These are phyloP conservation scores for Thuja plicata DNA, from an alignment of 83 land plant genomes.

Conservation along the genomic window DNA sequence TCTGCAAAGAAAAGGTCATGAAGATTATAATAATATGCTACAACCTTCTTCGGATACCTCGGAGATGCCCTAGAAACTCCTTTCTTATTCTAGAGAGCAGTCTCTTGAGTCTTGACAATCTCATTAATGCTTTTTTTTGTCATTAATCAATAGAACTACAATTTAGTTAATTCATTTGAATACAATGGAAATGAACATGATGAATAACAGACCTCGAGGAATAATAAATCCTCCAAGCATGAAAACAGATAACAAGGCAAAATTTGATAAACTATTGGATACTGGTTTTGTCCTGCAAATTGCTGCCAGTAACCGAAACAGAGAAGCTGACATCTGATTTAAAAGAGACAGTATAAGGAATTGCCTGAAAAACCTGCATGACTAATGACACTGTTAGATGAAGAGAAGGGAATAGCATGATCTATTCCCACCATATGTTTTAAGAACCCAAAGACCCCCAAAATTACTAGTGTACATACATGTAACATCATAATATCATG, in stretches of 20 bases:
- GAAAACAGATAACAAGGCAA: slow-evolving; percentile 17
- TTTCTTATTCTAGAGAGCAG: neutral
- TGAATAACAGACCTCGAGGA: slow-evolving; percentile 22
- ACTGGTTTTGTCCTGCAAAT: slow-evolving; percentile 32
- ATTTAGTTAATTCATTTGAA: neutral
- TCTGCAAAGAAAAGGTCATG: slow-evolving; percentile 18
- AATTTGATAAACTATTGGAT: slow-evolving; percentile 24
- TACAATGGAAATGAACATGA: neutral
- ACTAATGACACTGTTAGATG: neutral
- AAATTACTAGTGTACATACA: neutral
- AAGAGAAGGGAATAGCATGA: neutral
- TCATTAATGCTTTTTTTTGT: neutral
- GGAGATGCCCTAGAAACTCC: neutral
- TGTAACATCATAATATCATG: neutral
- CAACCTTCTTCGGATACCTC: neutral
- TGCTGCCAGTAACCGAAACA: slow-evolving; percentile 36
- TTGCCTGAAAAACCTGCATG: slow-evolving; percentile 39
- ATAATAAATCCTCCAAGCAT: slow-evolving; percentile 44
- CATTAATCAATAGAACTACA: neutral
- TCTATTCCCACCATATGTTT: neutral
- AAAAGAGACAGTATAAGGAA: slow-evolving; percentile 26
- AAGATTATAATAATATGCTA: neutral
- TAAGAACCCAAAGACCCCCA: neutral
- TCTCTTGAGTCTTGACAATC: neutral
- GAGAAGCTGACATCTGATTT: slow-evolving; percentile 34